Conservation (phyloP, 352 stramenopile genomes). For the Phytophthora sansomeana region DNA sequence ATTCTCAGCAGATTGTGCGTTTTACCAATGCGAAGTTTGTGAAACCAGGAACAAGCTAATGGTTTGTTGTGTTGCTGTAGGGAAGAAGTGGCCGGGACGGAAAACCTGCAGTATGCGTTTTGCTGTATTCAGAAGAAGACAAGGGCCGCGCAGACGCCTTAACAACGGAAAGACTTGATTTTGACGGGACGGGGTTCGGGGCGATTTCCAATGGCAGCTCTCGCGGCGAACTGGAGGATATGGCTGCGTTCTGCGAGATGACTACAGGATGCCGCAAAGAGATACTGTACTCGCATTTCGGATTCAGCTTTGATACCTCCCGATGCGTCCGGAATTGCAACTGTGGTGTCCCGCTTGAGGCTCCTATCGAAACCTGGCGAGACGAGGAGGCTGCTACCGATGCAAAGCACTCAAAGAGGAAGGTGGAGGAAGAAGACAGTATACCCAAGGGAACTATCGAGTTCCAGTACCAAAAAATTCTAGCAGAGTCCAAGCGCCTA, state of each 20-base stretch:
- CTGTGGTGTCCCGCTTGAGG: conserved; percentile 46
- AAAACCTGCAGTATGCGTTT: conserved; percentile 54
- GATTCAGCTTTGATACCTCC: conserved; percentile 47
- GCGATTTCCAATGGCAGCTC: conserved; percentile 49
- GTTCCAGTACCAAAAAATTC: conserved; percentile 69
- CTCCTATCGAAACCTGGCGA: conserved; percentile 4
- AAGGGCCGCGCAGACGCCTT: conserved; percentile 57
- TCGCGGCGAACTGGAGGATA: conserved; percentile 52
- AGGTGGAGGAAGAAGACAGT: conserved; percentile 5
- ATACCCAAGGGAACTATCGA: conserved; percentile 49
- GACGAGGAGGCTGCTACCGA: conserved; percentile 18
- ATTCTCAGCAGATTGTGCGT: conserved; percentile 84
- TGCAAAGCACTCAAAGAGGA: background rate
- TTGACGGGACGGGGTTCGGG: conserved; percentile 23
- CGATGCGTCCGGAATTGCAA: conserved; percentile 68
- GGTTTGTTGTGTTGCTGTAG: conserved; percentile 27
- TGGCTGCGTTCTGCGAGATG: conserved; percentile 64
- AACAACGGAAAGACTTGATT: conserved; percentile 49
- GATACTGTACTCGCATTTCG: conserved; percentile 65
- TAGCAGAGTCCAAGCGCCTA: conserved; percentile 47
- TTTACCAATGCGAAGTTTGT: background rate
- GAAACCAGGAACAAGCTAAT: background rate
- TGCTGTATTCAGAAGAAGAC: conserved; percentile 71
- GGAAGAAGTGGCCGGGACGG: conserved; percentile 74
- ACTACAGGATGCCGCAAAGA: conserved; percentile 61